Evolutionary conservation across 2,329 filamentous ascomycete genomes (phyloP).

Genomic region (Cladophialophora bantiana): DNA sequence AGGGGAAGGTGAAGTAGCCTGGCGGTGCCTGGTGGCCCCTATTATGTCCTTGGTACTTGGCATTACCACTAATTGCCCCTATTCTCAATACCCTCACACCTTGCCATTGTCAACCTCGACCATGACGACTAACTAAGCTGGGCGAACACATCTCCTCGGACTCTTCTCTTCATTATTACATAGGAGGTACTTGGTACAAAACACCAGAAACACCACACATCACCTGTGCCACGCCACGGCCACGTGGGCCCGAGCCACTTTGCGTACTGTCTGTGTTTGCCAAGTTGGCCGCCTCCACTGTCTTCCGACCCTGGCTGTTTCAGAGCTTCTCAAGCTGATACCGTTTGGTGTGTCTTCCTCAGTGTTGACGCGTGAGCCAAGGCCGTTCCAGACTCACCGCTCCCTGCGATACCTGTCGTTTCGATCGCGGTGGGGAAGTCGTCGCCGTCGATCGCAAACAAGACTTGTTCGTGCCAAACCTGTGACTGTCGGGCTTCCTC

Average conservation of each 20-base stretch:
- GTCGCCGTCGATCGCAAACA: not conserved
- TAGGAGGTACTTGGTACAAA: no score
- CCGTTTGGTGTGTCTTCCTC: not conserved
- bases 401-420: not conserved
- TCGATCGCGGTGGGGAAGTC: not conserved
- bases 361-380: not conserved
- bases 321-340: not conserved
- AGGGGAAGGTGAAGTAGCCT: no score
- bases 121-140: not conserved
- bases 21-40: no score
- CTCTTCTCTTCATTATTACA: not conserved
- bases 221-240: no score
- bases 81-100: not conserved
- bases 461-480: not conserved
- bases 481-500: not conserved
- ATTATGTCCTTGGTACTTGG: no score
- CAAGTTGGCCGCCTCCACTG: not conserved
- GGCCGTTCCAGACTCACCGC: constrained; percentile 2
- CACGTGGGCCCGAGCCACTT: not conserved
- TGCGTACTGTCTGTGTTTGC: not conserved
- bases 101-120: not conserved
- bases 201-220: no score
- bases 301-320: not conserved
- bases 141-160: not conserved
- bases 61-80: no score